Conservation (phyloP, 331 rosid genomes). For the Quercus phellos region DNA sequence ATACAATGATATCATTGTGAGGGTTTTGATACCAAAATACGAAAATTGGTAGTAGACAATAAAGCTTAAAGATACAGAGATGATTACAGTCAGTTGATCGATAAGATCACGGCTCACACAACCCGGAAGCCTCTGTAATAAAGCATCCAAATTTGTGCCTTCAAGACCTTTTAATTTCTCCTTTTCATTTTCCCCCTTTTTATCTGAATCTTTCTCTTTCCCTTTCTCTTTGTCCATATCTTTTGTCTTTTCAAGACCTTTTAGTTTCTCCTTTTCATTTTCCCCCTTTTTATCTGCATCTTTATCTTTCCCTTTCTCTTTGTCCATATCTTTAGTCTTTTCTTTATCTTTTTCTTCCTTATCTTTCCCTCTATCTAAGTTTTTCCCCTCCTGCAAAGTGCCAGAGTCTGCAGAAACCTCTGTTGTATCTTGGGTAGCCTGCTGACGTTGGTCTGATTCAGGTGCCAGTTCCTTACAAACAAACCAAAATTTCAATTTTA, state of each 20-base stretch:
- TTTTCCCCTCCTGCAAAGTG: conserved; percentile 58
- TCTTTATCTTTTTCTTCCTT: conserved; percentile 70
- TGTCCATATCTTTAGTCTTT: conserved; percentile 69
- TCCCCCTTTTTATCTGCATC: conserved; percentile 73
- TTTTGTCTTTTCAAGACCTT: conserved; percentile 70
- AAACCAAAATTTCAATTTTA: background rate
- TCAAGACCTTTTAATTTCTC: conserved; percentile 86
- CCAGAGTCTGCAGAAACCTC: conserved; percentile 53
- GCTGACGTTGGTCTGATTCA: conserved; percentile 75
- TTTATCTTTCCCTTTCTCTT: conserved; percentile 71
- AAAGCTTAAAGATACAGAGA: conserved; percentile 10
- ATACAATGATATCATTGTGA: conserved; percentile 9
- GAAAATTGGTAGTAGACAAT: conserved; percentile 3
- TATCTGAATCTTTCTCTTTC: conserved; percentile 65
- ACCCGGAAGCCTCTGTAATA: conserved; percentile 95
- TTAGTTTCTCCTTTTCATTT: conserved; percentile 82
- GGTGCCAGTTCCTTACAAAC: conserved; percentile 52
- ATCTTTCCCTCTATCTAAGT: conserved; percentile 58
- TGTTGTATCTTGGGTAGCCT: conserved; percentile 42
- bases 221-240: conserved; percentile 78
- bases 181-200: conserved; percentile 75
- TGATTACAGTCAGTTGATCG: conserved; percentile 87
- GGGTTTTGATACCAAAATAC: background rate
- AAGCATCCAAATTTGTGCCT: conserved; percentile 92
- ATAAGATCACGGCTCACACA: conserved; percentile 99